Evolutionary conservation across 306 rosid genomes (phyloP), one percentile per base, ranked within the genome.

Genomic region (Psophocarpus tetragonolobus): DNA sequence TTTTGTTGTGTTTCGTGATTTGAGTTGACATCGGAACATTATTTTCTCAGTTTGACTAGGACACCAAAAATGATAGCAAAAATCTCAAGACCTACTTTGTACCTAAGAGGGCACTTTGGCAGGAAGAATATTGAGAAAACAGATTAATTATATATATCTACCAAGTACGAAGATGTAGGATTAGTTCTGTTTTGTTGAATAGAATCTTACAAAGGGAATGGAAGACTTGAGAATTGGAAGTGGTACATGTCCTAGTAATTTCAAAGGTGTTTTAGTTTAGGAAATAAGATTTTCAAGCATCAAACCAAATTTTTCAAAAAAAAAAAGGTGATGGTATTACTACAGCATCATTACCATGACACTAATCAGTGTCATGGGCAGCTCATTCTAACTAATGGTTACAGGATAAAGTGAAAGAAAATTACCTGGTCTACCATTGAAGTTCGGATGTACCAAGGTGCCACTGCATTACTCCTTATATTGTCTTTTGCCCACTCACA

Each of bases 401-500:
- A 75, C 20, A 75, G 30, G 73, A 50, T 24, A 82, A 69, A 68
- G 78, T n/a, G 10, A 61, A 71, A 82, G 64, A 69, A 48, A 69
- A 54, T 77, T 84, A 91, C 97, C 78, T 87, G 91, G 71, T 89
- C 91, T 58, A 87, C 94, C 92, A 91, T 83, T 50, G 92, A 87
- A 24, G 94, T 89, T 87, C 17, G 83, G 85, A 89, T 89, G 87
- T 87, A 91, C 97, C 97, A 91, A 29, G 94, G 97, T 50, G 97
- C 94, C 8, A 89, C 92, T 14, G 91, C 88, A 71, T 92, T 92
- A 74, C 87, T 78, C 85, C 97, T 84, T 80, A 91, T 91, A 75
- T 85, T 87, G 84, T 91, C 94, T 76, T 90, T 83, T 11, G 91
- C 94, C 94, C 94, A 91, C 70, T 91, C 97, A 75, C 94, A 91